Evolutionary conservation across 306 rosid genomes (phyloP).

Genomic region (Fagus crenata): DNA sequence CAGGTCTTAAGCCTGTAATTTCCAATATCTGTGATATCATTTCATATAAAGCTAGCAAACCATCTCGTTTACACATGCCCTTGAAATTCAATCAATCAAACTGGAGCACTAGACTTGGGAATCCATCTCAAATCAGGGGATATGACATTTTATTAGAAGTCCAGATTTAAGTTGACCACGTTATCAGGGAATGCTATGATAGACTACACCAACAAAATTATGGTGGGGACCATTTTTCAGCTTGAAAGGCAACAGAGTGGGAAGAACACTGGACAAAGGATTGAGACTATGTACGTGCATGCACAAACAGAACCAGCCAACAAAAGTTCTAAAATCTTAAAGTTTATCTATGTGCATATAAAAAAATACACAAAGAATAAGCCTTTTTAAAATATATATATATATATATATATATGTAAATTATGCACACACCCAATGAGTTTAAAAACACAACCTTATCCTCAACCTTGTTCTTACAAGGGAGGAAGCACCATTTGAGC

Average conservation of each 20-base stretch:
- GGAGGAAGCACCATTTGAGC: too few relatives aligned
- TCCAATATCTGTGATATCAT: not conserved
- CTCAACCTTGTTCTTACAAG: too few relatives aligned
- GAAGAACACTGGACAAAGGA: not conserved
- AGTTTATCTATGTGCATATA: not conserved
- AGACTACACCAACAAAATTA: not conserved
- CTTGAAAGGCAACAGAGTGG: not conserved
- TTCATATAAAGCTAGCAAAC: not conserved
- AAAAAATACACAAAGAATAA: not conserved
- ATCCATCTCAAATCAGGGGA: conserved; percentile 2
- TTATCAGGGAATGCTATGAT: not conserved
- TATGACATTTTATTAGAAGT: not conserved
- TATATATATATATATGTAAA: too few relatives aligned
- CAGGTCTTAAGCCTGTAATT: conserved; percentile 2
- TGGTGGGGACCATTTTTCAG: not conserved
- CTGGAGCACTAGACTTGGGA: not conserved
- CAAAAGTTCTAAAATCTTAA: not conserved
- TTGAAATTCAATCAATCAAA: not conserved
- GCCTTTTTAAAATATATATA: not conserved
- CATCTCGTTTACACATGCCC: not conserved
- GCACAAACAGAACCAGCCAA: not conserved
- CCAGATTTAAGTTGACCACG: not conserved
- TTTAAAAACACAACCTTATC: too few relatives aligned
- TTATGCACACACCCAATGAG: too few relatives aligned
- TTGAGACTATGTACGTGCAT: not conserved